Base-by-base conservation (phyloP, 2,329 filamentous ascomycete genomes). In the Fusarium luffae region DNA sequence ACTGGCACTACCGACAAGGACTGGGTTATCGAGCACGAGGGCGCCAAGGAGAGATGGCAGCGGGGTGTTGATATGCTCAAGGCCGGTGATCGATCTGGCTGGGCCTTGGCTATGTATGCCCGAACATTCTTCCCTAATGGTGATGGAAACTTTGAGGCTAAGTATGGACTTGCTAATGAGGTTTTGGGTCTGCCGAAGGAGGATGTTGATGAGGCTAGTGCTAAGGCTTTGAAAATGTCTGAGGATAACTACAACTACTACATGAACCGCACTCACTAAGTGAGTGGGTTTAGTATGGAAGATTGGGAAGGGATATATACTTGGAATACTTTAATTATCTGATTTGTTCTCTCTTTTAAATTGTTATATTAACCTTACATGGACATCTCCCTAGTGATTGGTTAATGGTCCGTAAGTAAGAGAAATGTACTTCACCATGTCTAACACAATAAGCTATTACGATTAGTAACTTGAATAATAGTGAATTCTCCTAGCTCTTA, bases 111-210 rank as follows among this genome's bases (percentile, higher is more conserved):
- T 62, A 81, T 92, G 73, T 92, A 90, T 71, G 77, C 85, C 0
- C 78, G 86, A 5, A 77, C 81, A 1, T 92, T 91, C 71, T 86
- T 78, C 59, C 79, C 82, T 0, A 74, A 78, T 7, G 77, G 76
- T 4, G 70, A 79, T 13, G 78, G 84, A 8, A 80, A 83, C 66
- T 83, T 84, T 59, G 79, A 76, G 37, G 82, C 79, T 54, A 78
- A 78, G 37, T 37, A 77, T 14, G 75, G 74, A 1, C 59, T 78
- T 16, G 75, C 69, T 4, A 92, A 92, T 66, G 82, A 84, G 16
- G 70, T 80, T 7, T 77, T 92, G n/a, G 86, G 83, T 0, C 77
- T 92, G 73, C 84, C 86, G 0, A 78, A 85, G 65, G 89, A 91
- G 76, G 82, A 85, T 44, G 66, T 91, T 47, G 88, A 92, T 70